A percentile compares a stretch with the other conserved stretches of the same genome.
Conservation (phyloP, 176 grass and related monocot species). For the Secale cereale region DNA sequence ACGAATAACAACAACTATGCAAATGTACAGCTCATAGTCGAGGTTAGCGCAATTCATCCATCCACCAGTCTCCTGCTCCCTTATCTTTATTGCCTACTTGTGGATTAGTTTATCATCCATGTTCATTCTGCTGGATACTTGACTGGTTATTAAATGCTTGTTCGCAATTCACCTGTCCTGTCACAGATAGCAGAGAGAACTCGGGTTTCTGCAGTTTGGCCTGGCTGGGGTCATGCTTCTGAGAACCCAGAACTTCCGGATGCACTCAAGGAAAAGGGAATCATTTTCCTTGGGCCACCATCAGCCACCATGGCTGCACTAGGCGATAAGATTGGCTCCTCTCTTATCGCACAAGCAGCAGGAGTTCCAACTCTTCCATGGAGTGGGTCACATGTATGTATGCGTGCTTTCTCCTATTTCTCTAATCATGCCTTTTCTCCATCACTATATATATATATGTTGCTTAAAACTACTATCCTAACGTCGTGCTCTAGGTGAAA, state of each 20-base stretch:
- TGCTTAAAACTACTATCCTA: conserved; percentile 9
- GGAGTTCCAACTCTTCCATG: conserved; percentile 97
- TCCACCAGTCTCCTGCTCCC: too few relatives aligned
- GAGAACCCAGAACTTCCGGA: conserved; percentile 97
- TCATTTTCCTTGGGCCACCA: conserved; percentile 93
- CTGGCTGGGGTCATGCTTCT: conserved; percentile 98
- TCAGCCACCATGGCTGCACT: conserved; percentile 80
- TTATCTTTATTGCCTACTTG: neutral
- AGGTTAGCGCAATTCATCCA: conserved; percentile 57
- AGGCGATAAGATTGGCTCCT: conserved; percentile 99
- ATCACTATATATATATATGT: neutral
- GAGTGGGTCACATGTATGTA: conserved; percentile 93
- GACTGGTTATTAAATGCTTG: too few relatives aligned
- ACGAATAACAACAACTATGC: conserved; percentile 99
- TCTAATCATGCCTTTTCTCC: conserved; percentile 4
- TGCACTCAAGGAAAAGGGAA: conserved; percentile 72
- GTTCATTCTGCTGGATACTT: neutral
- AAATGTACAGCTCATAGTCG: conserved; percentile 94
- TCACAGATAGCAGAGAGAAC: conserved; percentile 81
- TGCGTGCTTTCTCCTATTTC: conserved; percentile 18
- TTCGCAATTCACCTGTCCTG: too few relatives aligned
- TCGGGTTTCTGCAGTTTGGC: conserved; percentile 93
- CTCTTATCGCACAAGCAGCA: conserved; percentile 67
- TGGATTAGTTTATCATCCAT: neutral
- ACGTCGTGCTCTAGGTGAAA: conserved; percentile 54